Percentiles rank a stretch among this genome's conserved stretches.
phyloP scores from a whole-genome alignment of 495 filamentous ascomycete genomes.

The Podospora tetraspora region DNA sequence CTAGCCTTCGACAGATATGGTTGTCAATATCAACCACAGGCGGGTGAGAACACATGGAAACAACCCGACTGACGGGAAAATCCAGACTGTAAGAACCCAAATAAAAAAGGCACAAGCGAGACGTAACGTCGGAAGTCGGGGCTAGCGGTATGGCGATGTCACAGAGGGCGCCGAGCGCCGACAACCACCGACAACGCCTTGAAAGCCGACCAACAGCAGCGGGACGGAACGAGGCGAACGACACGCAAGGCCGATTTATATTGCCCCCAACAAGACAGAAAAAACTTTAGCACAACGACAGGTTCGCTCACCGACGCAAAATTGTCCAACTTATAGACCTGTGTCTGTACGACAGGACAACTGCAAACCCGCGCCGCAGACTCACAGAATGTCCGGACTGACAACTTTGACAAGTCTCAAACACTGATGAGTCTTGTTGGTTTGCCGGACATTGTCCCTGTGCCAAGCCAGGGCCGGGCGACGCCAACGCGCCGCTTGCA shows the following conservation, averaged over 20 bases:
- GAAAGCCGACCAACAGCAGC: neutral
- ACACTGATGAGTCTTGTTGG: neutral
- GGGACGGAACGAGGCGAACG: neutral
- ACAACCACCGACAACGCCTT: neutral
- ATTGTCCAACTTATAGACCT: neutral
- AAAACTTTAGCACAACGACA: neutral
- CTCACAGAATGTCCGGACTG: neutral
- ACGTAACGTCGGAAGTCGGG: slow-evolving; percentile 3
- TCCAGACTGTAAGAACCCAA: neutral
- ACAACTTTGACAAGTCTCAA: neutral
- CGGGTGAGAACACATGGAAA: neutral
- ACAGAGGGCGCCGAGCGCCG: neutral
- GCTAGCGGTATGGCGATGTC: neutral
- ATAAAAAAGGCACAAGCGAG: neutral
- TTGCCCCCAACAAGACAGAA: neutral
- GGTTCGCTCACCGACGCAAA: neutral
- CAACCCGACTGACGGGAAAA: neutral
- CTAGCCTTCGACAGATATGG: neutral
- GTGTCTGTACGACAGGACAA: neutral
- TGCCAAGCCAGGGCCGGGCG: neutral
- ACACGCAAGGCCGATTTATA: neutral
- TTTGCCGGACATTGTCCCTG: neutral
- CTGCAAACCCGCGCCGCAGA: neutral
- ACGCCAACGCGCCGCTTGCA: neutral
- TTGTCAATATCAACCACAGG: neutral